Evolutionary conservation across 805 yeast species (phyloP).

Genomic region (Candida corydali): DNA sequence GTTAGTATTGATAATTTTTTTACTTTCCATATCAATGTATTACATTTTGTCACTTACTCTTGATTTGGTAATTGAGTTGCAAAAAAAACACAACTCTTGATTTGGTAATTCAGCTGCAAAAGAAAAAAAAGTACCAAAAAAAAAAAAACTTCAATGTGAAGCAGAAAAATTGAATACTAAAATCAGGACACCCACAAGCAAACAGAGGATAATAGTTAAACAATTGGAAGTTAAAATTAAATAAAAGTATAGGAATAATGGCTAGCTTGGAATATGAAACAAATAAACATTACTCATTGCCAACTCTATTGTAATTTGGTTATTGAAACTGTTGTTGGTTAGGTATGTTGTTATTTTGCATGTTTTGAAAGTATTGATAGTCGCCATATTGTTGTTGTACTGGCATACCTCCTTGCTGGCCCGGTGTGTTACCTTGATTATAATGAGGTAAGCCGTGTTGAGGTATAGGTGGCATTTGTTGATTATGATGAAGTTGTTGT

Average conservation of each 20-base stretch:
- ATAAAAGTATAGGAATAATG: too few relatives aligned
- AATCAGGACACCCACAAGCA: too few relatives aligned
- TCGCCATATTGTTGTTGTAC: constrained; percentile 46
- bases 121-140: background rate
- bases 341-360: constrained; percentile 43
- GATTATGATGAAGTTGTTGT: constrained; percentile 14
- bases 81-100: constrained; percentile 1
- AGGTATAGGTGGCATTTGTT: constrained; percentile 8
- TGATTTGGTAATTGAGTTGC: constrained; percentile 2
- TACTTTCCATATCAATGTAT: too few relatives aligned
- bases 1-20: too few relatives aligned
- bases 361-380: constrained; percentile 58
- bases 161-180: too few relatives aligned
- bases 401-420: constrained; percentile 27
- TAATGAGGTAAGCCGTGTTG: constrained; percentile 7
- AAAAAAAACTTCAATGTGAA: background rate
- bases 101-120: constrained; percentile 6
- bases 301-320: too few relatives aligned
- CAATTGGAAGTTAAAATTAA: too few relatives aligned
- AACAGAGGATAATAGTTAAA: too few relatives aligned
- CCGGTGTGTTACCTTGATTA: constrained; percentile 14
- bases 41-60: too few relatives aligned
- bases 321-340: constrained; percentile 56
- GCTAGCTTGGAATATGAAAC: too few relatives aligned
- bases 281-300: too few relatives aligned